A percentile compares a stretch with the other conserved stretches of the same genome.
Evolutionary conservation across 176 grass and related monocot species (phyloP).

Genomic region (Phragmites australis): DNA sequence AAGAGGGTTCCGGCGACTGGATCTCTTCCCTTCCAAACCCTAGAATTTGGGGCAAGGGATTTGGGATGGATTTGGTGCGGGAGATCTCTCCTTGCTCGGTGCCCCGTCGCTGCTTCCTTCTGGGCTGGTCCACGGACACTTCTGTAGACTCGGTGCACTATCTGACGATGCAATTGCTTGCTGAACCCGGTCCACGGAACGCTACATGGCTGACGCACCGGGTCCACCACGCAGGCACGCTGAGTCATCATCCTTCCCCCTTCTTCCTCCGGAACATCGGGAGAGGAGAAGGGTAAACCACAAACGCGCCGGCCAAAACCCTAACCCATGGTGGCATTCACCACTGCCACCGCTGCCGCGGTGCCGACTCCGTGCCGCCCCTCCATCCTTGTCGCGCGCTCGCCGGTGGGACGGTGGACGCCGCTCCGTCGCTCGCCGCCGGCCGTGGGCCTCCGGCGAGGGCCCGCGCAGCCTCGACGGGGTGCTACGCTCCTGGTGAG

Average conservation of each 20-base stretch:
- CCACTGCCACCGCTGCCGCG: not conserved
- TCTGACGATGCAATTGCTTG: not conserved
- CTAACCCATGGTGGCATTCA: constrained; percentile 51
- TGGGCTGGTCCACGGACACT: not conserved
- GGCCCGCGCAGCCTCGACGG: not conserved
- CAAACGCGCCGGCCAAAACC: constrained; percentile 25
- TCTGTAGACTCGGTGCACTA: not conserved
- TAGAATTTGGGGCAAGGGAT: not conserved
- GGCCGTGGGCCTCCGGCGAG: constrained; percentile 22
- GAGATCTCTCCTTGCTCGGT: not conserved
- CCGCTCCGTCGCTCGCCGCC: constrained; percentile 29
- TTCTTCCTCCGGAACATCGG: not conserved
- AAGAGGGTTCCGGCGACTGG: no score
- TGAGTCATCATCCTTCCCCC: not conserved
- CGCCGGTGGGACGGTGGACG: not conserved
- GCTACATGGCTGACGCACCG: not conserved
- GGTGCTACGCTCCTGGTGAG: constrained; percentile 33
- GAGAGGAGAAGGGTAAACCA: not conserved
- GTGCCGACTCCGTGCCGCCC: constrained; percentile 10
- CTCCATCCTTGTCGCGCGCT: not conserved
- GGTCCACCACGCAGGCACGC: constrained; percentile 16
- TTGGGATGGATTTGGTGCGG: not conserved
- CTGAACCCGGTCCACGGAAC: constrained; percentile 19
- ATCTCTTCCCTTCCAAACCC: constrained; percentile 14
- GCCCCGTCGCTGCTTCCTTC: no score